Evolutionary conservation across 2,329 filamentous ascomycete species (phyloP), one percentile per base, ranked within the genome.

Genomic region (Pseudodiploospora longispora): DNA sequence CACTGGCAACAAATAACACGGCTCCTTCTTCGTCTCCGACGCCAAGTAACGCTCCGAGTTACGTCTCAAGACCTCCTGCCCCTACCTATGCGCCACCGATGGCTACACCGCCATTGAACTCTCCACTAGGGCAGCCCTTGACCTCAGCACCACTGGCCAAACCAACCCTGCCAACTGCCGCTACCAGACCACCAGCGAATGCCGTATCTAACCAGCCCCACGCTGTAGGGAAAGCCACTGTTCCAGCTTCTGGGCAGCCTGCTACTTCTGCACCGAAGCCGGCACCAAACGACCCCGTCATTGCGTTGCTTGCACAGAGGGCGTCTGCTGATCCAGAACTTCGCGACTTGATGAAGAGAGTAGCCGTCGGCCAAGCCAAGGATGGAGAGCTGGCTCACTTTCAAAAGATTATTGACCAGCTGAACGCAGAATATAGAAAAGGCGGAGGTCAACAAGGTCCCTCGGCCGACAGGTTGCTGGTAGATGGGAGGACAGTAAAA

Each of bases 311-410:
- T 28, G 87, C 87, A 0, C 83, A 87, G 54, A 79, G 80, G 51
- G 87, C 87, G 6, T 85, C 83, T 0, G 80, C 78, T 28, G 84
- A 93, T 57, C 75, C 80, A 0, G 74, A 83, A 44, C 68, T 93
- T 7, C 82, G 88, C 46, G 80, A 84, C 32, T 69, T 93, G 0
- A 93, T 93, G 87, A 87, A 87, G 60, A 79, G 86, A 42, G 87
- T 93, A 1, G 87, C 87, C 0, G 80, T 82, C 29, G 86, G 86
- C 1, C 76, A 83, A 52, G 87, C 87, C 1, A 80, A 77, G 9
- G 75, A 79, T 33, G 76, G 80, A 10, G 85, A 93, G 59, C 66
- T 93, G 9, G 79, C 80, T 38, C 78, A 82, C 49, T 93, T 93
- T 53, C 87, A 93, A 59, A 75, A 74, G 40, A 86, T 93, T 36